Evolutionary conservation across 768 basidiomycete genomes (phyloP).

Genomic region (Xerocomellus dryophilus): DNA sequence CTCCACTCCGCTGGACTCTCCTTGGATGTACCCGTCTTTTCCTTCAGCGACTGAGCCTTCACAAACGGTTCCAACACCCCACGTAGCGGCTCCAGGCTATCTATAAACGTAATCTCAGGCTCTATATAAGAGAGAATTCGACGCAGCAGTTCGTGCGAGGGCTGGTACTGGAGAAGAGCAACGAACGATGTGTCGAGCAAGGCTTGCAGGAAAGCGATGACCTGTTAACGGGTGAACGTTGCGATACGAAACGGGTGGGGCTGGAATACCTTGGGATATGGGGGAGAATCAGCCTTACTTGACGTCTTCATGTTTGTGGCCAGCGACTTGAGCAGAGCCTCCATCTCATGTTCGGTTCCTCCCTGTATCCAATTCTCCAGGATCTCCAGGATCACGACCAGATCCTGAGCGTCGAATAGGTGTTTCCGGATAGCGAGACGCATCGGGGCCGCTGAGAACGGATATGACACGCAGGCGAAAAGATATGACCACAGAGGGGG

Average conservation of each 20-base stretch:
- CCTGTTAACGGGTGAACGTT: constrained; percentile 43
- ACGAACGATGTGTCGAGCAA: constrained; percentile 74
- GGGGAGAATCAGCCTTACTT: constrained; percentile 17
- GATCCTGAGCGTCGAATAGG: constrained; percentile 38
- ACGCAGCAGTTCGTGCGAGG: constrained; percentile 53
- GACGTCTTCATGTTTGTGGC: constrained; percentile 1
- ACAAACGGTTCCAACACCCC: constrained; percentile 64
- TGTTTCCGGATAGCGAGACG: constrained; percentile 44
- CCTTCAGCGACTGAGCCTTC: constrained; percentile 50
- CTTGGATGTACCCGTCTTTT: constrained; percentile 36
- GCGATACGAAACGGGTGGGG: constrained; percentile 31
- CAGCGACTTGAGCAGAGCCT: constrained; percentile 22
- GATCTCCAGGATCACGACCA: constrained; percentile 37
- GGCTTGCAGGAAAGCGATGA: constrained; percentile 57
- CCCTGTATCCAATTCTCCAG: constrained; percentile 41
- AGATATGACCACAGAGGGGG: constrained; percentile 40
- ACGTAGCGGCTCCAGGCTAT: constrained; percentile 52
- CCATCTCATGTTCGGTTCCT: constrained; percentile 26
- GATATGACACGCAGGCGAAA: constrained; percentile 38
- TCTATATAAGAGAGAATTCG: constrained; percentile 49
- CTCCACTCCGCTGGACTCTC: constrained; percentile 45
- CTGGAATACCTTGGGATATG: constrained; percentile 38
- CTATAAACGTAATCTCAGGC: constrained; percentile 51
- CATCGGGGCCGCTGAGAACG: constrained; percentile 37
- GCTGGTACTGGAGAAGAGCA: constrained; percentile 58